A percentile compares a stretch with the other conserved stretches of the same genome.
Conservation (phyloP, 2,329 filamentous ascomycete genomes). For the Cryphonectria nitschkei region DNA sequence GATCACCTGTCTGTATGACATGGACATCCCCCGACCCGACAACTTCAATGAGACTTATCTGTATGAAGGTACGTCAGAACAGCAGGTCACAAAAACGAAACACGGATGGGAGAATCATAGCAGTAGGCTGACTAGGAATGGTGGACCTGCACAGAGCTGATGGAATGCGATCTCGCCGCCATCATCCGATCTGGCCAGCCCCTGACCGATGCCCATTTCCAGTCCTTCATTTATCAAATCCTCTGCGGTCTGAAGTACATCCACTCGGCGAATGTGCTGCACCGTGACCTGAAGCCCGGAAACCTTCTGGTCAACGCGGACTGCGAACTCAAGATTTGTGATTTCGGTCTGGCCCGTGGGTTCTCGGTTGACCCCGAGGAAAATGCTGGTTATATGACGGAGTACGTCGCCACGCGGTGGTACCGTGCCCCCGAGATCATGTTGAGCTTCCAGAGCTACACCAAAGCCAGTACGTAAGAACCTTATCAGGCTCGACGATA, state of each 20-base stretch:
- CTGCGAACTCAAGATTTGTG: constrained; percentile 98
- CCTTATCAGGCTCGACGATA: background rate
- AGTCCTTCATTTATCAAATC: constrained; percentile 99
- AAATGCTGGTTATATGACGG: constrained; percentile 99
- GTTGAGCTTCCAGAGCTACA: constrained; percentile 99
- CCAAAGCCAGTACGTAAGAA: constrained; percentile 89
- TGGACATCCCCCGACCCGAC: constrained; percentile 96
- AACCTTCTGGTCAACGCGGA: constrained; percentile 98
- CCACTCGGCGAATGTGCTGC: constrained; percentile 95
- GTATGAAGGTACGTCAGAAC: constrained; percentile 78
- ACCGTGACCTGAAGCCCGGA: constrained; percentile 95
- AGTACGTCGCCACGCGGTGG: constrained; percentile 98
- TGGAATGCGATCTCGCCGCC: constrained; percentile 98
- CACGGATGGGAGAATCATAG: too few relatives aligned
- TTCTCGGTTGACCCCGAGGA: constrained; percentile 98
- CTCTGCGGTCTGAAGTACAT: constrained; percentile 99
- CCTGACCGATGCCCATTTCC: constrained; percentile 97
- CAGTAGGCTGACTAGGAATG: constrained; percentile 9
- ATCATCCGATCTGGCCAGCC: constrained; percentile 98
- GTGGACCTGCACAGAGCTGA: constrained; percentile 72
- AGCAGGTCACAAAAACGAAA: background rate
- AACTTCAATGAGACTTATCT: constrained; percentile 99
- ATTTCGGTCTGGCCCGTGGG: constrained; percentile 94
- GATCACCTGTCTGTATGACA: constrained; percentile 99
- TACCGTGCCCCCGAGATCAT: constrained; percentile 96